A percentile compares a stretch with the other conserved stretches of the same genome.
phyloP scores from a whole-genome alignment of 2,329 filamentous ascomycete genomes.

The Ophiostoma pallidulum region DNA sequence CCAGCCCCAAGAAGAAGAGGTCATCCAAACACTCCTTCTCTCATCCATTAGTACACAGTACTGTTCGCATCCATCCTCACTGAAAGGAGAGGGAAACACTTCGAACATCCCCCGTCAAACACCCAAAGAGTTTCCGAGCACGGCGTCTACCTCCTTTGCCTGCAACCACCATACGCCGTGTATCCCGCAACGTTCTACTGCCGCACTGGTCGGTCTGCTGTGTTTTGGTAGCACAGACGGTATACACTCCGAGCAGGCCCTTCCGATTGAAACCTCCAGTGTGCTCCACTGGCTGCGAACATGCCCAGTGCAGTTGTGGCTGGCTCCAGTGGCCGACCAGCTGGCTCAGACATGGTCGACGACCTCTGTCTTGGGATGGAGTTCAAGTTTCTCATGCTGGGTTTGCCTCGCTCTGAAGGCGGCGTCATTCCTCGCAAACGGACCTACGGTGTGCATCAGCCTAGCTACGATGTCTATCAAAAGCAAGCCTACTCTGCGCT shows the following conservation, averaged over 20 bases:
- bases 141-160: no score
- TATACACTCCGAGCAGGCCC: no score
- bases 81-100: no score
- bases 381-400: slow-evolving; percentile 25
- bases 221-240: no score
- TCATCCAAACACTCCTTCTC: background rate
- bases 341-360: slow-evolving; percentile 15
- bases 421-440: background rate
- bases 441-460: background rate
- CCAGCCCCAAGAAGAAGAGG: no score
- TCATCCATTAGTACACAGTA: background rate
- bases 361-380: slow-evolving; percentile 24
- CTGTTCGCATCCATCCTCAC: no score
- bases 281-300: background rate
- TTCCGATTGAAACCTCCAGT: background rate
- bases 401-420: slow-evolving; percentile 14
- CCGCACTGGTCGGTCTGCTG: no score
- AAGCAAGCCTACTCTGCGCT: slow-evolving; percentile 19
- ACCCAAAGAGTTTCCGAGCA: no score
- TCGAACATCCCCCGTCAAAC: no score
- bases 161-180: no score
- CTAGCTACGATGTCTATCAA: slow-evolving; percentile 1
- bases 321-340: background rate
- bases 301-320: slow-evolving; percentile 9
- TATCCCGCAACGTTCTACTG: no score